These are phyloP conservation scores for Cenococcum geophilum DNA, from an alignment of 495 filamentous ascomycete genomes.

Conservation along the genomic window DNA sequence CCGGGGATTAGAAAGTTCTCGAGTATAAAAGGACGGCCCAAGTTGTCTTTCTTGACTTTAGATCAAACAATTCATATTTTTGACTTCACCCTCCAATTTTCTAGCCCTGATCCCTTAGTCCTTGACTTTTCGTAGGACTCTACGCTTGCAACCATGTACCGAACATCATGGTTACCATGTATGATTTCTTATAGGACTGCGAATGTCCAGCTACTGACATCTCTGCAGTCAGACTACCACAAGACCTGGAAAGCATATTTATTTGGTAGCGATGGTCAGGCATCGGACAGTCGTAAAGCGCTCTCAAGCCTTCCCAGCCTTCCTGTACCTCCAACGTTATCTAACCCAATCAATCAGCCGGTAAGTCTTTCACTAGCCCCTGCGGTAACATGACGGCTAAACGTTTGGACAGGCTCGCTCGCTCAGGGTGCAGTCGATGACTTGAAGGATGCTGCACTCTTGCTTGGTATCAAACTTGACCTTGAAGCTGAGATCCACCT, in stretches of 20 bases:
- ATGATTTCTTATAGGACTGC: not conserved
- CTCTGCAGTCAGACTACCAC: conserved; percentile 12
- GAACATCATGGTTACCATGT: conserved; percentile 20
- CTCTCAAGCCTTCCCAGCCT: conserved; percentile 29
- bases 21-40: not conserved
- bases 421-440: conserved; percentile 18
- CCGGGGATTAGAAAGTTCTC: not conserved
- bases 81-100: not conserved
- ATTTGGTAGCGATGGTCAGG: conserved; percentile 29
- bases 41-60: not conserved
- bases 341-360: conserved; percentile 40
- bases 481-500: conserved; percentile 22
- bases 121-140: not conserved
- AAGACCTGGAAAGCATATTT: conserved; percentile 18
- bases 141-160: conserved; percentile 3
- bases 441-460: conserved; percentile 13
- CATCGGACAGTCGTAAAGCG: conserved; percentile 22
- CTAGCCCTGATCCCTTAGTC: not conserved
- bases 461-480: conserved; percentile 21
- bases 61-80: not conserved
- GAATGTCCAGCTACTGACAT: not conserved
- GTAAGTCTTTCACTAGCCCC: conserved; percentile 25
- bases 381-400: conserved; percentile 21
- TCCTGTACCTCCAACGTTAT: conserved; percentile 40
- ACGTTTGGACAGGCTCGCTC: conserved; percentile 7